phyloP scores from a whole-genome alignment of 495 filamentous ascomycete species.

The Talaromyces proteolyticus region DNA sequence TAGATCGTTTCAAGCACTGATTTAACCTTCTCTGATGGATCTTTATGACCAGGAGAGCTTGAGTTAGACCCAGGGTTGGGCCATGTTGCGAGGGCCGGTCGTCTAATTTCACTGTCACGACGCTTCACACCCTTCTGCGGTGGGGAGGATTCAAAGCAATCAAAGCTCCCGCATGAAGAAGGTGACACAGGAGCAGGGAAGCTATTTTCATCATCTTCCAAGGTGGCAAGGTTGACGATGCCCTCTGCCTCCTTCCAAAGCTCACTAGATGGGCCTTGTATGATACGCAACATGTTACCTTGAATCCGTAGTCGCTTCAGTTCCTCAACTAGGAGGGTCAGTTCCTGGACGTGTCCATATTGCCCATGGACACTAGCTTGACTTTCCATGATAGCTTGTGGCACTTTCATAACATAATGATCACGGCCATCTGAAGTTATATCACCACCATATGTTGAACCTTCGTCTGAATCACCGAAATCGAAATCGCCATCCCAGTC shows the following conservation, averaged over 20 bases:
- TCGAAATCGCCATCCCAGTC: conserved; percentile 86
- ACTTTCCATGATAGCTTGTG: conserved; percentile 73
- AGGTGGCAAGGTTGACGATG: conserved; percentile 78
- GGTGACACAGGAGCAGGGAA: conserved; percentile 44
- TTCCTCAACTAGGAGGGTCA: conserved; percentile 76
- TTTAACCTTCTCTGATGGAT: conserved; percentile 59
- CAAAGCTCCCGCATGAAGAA: conserved; percentile 47
- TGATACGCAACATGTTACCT: conserved; percentile 59
- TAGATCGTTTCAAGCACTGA: conserved; percentile 83
- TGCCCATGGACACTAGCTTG: conserved; percentile 83
- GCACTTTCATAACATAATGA: conserved; percentile 59
- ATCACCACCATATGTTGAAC: conserved; percentile 12
- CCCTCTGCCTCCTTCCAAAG: conserved; percentile 85
- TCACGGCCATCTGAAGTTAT: conserved; percentile 16
- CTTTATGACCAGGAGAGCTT: conserved; percentile 25
- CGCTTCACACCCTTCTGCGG: conserved; percentile 25
- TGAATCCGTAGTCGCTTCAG: conserved; percentile 62
- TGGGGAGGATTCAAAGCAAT: conserved; percentile 48
- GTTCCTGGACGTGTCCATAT: conserved; percentile 78
- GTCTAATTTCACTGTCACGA: conserved; percentile 30
- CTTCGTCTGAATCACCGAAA: conserved; percentile 51
- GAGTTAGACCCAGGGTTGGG: conserved; percentile 13
- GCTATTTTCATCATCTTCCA: conserved; percentile 66
- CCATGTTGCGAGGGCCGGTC: conserved; percentile 17
- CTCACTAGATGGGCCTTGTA: conserved; percentile 53